These are phyloP conservation scores for Didymella lethalis DNA, from an alignment of 2,329 filamentous ascomycete genomes.

Conservation along the genomic window DNA sequence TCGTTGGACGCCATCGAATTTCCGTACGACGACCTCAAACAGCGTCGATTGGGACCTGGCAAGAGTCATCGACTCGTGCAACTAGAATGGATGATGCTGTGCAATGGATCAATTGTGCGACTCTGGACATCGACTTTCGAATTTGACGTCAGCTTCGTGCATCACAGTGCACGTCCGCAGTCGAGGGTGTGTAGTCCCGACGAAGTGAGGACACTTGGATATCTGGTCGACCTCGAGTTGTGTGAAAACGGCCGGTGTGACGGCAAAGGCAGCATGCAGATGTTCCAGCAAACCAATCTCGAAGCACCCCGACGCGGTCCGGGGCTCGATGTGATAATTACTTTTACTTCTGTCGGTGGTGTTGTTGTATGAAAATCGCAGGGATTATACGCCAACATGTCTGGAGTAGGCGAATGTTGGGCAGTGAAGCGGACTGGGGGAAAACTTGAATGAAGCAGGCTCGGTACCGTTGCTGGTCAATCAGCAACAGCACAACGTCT, in stretches of 20 bases:
- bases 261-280: too few relatives aligned
- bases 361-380: not conserved
- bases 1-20: not conserved
- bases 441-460: not conserved
- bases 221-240: not conserved
- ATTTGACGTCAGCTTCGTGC: too few relatives aligned
- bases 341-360: not conserved
- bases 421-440: not conserved
- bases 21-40: not conserved
- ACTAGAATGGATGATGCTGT: not conserved
- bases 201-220: not conserved
- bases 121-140: not conserved
- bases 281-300: slow-evolving; percentile 4
- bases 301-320: not conserved
- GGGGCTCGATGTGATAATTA: not conserved
- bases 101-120: not conserved
- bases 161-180: not conserved
- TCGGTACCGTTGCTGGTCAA: not conserved
- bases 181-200: not conserved
- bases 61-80: not conserved
- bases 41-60: not conserved
- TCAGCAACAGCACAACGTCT: not conserved
- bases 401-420: not conserved
- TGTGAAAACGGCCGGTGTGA: not conserved
- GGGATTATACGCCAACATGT: not conserved